These are phyloP conservation scores for Trametes sanguinea DNA, from an alignment of 768 basidiomycete species.

Conservation along the genomic window DNA sequence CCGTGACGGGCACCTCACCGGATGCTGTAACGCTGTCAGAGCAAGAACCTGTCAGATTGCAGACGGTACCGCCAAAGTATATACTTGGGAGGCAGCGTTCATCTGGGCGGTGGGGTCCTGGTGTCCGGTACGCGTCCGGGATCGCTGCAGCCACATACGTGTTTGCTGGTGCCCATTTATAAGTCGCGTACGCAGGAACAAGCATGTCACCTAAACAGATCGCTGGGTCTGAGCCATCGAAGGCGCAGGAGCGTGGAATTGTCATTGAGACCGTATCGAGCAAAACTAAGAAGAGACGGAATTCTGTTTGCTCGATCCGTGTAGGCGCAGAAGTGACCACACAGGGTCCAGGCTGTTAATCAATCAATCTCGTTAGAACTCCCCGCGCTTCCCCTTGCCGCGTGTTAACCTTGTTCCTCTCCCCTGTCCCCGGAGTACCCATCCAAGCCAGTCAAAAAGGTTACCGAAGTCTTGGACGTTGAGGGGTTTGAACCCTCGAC, in stretches of 20 bases:
- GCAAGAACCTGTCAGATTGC: conserved; percentile 20
- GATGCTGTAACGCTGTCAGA: conserved; percentile 22
- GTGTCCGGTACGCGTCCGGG: not conserved
- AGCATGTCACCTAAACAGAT: conserved; percentile 6
- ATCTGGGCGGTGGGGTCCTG: conserved; percentile 12
- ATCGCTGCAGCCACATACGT: not conserved
- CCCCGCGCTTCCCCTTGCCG: conserved; percentile 12
- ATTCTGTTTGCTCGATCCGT: conserved; percentile 22
- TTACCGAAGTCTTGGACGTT: conserved; percentile 17
- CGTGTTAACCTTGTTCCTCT: conserved; percentile 10
- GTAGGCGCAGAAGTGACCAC: conserved; percentile 8
- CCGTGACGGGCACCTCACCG: conserved; percentile 1
- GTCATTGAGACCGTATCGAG: conserved; percentile 18
- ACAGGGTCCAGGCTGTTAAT: conserved; percentile 27
- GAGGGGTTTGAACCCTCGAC: conserved; percentile 28
- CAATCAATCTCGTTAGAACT: conserved; percentile 30
- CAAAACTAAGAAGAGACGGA: conserved; percentile 7
- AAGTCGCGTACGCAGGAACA: not conserved
- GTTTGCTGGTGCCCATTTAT: not conserved
- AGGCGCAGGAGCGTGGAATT: conserved; percentile 5
- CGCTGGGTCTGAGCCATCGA: not conserved
- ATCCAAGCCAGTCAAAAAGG: not conserved
- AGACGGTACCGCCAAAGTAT: conserved; percentile 9
- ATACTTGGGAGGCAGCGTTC: conserved; percentile 7
- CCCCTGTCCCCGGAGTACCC: not conserved